Conservation (phyloP, 2,329 filamentous ascomycete species). For the Pseudocercospora fijiensis region DNA sequence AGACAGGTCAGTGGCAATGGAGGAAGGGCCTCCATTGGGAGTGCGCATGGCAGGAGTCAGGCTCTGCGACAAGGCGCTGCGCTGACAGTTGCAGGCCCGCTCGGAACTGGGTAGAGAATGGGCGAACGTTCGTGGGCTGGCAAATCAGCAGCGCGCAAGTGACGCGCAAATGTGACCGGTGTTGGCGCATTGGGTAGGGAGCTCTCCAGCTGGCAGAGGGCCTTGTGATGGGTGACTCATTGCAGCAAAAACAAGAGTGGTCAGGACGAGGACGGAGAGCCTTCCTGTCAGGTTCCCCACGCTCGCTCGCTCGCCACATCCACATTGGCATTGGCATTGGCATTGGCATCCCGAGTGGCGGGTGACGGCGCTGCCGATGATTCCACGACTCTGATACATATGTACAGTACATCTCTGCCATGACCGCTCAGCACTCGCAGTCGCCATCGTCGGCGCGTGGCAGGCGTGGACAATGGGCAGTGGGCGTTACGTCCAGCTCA, state of each 20-base stretch:
- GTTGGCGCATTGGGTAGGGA: constrained; percentile 2
- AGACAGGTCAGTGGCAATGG: constrained; percentile 14
- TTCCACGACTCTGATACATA: background rate
- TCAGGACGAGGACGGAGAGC: background rate
- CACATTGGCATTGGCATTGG: background rate
- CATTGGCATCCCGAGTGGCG: background rate
- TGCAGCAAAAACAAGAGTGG: background rate
- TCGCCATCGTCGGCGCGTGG: constrained; percentile 7
- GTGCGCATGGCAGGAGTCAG: constrained; percentile 13
- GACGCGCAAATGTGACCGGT: constrained; percentile 5
- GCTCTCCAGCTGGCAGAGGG: background rate
- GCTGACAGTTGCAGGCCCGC: constrained; percentile 5
- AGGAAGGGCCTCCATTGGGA: constrained; percentile 8
- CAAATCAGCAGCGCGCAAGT: constrained; percentile 3
- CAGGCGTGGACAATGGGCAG: constrained; percentile 8
- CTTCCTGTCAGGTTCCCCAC: too few relatives aligned
- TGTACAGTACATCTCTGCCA: constrained; percentile 6
- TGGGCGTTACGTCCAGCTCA: background rate
- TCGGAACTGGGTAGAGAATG: background rate
- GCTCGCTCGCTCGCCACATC: background rate
- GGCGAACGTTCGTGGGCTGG: background rate
- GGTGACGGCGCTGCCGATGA: background rate
- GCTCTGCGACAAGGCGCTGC: constrained; percentile 7
- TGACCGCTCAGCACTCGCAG: background rate
- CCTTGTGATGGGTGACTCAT: constrained; percentile 6